phyloP scores from a whole-genome alignment of 441 rosid genomes.

The Gossypium davidsonii region DNA sequence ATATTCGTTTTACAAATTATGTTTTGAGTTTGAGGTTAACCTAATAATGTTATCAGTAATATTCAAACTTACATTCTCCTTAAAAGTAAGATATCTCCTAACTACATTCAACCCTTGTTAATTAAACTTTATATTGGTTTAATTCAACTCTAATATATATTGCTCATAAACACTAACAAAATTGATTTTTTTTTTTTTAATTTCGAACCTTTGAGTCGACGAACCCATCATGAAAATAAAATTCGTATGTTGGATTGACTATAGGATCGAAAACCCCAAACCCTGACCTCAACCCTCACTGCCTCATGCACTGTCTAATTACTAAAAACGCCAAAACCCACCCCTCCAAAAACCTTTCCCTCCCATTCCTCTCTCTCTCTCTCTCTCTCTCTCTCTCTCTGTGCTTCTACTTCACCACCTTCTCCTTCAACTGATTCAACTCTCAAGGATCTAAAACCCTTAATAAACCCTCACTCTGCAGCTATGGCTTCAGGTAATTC shows the following conservation, averaged over 20 bases:
- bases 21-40: too few relatives aligned
- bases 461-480: neutral
- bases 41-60: too few relatives aligned
- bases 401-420: neutral
- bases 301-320: neutral
- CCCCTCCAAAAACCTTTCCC: neutral
- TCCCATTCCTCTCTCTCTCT: neutral
- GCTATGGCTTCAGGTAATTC: constrained; percentile 31
- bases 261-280: neutral
- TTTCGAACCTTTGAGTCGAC: too few relatives aligned
- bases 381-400: neutral
- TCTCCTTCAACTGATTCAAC: neutral
- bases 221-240: too few relatives aligned
- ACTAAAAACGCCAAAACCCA: neutral
- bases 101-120: too few relatives aligned
- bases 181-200: too few relatives aligned
- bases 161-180: too few relatives aligned
- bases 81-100: too few relatives aligned
- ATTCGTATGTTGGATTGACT: neutral
- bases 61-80: too few relatives aligned
- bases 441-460: neutral
- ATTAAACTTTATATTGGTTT: too few relatives aligned
- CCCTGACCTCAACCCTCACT: neutral
- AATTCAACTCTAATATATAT: too few relatives aligned
- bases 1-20: too few relatives aligned